phyloP scores from a whole-genome alignment of 163 green algal genomes.

The Chlorella variabilis region DNA sequence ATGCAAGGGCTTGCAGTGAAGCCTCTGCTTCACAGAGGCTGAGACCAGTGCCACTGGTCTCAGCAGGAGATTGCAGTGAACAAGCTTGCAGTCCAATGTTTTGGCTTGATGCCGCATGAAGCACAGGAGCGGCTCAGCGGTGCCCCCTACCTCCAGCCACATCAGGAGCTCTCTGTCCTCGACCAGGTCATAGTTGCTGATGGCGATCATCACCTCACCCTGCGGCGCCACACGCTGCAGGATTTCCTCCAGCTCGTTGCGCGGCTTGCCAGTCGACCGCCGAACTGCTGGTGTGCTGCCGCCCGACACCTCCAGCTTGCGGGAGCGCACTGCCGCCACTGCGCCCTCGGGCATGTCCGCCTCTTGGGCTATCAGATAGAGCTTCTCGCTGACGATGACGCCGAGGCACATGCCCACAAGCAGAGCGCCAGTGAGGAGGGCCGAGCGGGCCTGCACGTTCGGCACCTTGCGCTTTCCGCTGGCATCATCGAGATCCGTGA shows the following conservation, averaged over 20 bases:
- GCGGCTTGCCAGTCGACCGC: slow-evolving; percentile 30
- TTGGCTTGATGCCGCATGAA: too few relatives aligned
- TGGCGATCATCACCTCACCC: slow-evolving; percentile 74
- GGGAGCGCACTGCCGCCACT: slow-evolving; percentile 4
- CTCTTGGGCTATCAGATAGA: slow-evolving; percentile 66
- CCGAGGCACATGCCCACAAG: slow-evolving; percentile 70
- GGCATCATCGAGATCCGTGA: slow-evolving; percentile 8
- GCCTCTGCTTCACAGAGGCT: too few relatives aligned
- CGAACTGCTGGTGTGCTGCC: background rate
- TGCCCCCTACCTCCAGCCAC: slow-evolving; percentile 75
- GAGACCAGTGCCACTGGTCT: too few relatives aligned
- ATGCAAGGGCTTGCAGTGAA: too few relatives aligned
- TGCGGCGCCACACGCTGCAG: slow-evolving; percentile 53
- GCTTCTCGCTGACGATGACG: slow-evolving; percentile 68
- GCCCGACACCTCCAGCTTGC: background rate
- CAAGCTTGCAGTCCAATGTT: too few relatives aligned
- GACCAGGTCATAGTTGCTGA: slow-evolving; percentile 84
- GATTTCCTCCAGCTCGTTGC: slow-evolving; percentile 46
- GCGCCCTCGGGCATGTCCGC: slow-evolving; percentile 32
- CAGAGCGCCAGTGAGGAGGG: slow-evolving; percentile 58
- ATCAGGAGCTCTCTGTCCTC: slow-evolving; percentile 71
- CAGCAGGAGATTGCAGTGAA: too few relatives aligned
- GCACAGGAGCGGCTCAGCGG: too few relatives aligned
- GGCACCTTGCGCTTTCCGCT: slow-evolving; percentile 32
- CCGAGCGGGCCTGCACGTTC: background rate